Evolutionary conservation across 2,329 filamentous ascomycete species (phyloP).

Genomic region (Colletotrichum liaoningense): DNA sequence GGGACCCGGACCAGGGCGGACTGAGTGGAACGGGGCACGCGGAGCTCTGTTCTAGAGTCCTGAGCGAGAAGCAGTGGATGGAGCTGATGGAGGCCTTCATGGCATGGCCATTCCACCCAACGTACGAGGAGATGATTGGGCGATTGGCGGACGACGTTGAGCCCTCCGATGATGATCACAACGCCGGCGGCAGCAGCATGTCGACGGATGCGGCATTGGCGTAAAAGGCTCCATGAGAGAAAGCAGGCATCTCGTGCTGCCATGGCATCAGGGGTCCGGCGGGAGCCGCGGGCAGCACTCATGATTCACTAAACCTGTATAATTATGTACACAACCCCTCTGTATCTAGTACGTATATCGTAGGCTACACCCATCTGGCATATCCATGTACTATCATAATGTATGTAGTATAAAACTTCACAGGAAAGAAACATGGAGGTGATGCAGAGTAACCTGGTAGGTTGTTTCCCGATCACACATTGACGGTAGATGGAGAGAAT

Average conservation of each 20-base stretch:
- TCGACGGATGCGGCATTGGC: neutral
- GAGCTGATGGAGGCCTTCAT: constrained; percentile 71
- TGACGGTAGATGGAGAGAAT: neutral
- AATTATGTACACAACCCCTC: neutral
- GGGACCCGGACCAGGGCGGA: constrained; percentile 61
- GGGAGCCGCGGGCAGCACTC: neutral
- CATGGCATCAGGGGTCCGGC: too few species aligned
- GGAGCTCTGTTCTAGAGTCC: constrained; percentile 56
- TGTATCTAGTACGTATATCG: neutral
- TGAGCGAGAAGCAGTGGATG: constrained; percentile 66
- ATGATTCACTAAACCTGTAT: neutral
- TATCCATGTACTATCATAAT: neutral
- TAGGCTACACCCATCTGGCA: neutral
- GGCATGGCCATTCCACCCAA: constrained; percentile 73
- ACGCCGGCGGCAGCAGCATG: constrained; percentile 12
- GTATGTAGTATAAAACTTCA: neutral
- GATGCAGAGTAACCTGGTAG: neutral
- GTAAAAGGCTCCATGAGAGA: neutral
- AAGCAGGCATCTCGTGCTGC: neutral
- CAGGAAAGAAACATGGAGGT: neutral
- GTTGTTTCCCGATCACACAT: neutral
- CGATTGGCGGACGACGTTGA: constrained; percentile 47
- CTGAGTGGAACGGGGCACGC: constrained; percentile 50
- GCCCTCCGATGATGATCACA: neutral
- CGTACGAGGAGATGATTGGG: constrained; percentile 59